Percentiles rank a stretch among this genome's conserved stretches.
Evolutionary conservation across 2,329 filamentous ascomycete genomes (phyloP).

Genomic region (Arthrobotrys megalospora): DNA sequence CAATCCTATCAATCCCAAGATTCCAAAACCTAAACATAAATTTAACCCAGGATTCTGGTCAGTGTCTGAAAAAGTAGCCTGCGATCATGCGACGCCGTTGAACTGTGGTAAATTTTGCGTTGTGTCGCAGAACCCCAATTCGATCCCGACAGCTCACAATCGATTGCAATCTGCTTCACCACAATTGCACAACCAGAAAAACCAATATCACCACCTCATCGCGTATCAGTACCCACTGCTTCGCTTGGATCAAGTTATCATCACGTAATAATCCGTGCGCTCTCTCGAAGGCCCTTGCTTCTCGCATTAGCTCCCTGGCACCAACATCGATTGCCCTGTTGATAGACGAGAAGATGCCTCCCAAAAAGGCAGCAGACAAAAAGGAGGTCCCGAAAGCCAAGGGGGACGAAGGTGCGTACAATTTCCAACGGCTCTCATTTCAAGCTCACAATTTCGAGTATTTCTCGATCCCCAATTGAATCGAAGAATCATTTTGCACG

Average conservation of each 20-base stretch:
- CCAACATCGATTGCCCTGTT: constrained; percentile 10
- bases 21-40: too few species aligned
- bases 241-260: constrained; percentile 35
- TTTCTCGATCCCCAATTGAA: constrained; percentile 15
- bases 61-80: not conserved
- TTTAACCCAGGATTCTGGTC: not conserved
- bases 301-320: constrained; percentile 29
- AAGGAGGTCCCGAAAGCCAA: constrained; percentile 59
- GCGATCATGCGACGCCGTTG: not conserved
- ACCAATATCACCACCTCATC: constrained; percentile 34
- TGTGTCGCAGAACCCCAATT: not conserved
- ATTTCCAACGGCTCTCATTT: constrained; percentile 16
- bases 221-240: constrained; percentile 13
- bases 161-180: constrained; percentile 9
- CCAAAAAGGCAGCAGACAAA: constrained; percentile 57
- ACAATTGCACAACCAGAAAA: constrained; percentile 9
- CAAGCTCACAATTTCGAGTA: not conserved
- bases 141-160: not conserved
- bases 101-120: constrained; percentile 49
- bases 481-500: constrained; percentile 17
- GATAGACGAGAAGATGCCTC: constrained; percentile 45
- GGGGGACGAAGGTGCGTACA: constrained; percentile 54
- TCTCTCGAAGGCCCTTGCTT: constrained; percentile 39
- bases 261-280: constrained; percentile 58
- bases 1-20: too few species aligned